phyloP scores from a whole-genome alignment of 768 basidiomycete species.

The Leucogyrophana mollusca region DNA sequence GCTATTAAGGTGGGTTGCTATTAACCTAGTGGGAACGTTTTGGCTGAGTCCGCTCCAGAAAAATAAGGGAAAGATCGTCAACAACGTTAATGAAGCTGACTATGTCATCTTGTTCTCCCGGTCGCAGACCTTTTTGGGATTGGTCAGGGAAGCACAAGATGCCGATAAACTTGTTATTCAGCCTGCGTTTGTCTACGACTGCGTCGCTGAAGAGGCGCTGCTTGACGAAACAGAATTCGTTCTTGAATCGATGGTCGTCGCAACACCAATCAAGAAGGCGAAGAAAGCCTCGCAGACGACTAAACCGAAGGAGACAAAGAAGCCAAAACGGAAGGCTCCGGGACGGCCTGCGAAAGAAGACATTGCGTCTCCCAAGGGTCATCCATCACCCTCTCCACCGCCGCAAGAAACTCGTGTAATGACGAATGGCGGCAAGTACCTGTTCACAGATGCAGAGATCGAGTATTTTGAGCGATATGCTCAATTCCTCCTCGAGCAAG shows the following conservation, averaged over 20 bases:
- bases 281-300: slow-evolving; percentile 3
- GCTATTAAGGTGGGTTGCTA: slow-evolving; percentile 55
- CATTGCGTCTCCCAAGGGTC: slow-evolving; percentile 3
- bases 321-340: background rate
- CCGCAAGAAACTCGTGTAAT: slow-evolving; percentile 28
- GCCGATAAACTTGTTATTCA: slow-evolving; percentile 47
- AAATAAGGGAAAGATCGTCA: slow-evolving; percentile 62
- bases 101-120: slow-evolving; percentile 56
- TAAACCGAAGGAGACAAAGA: slow-evolving; percentile 9
- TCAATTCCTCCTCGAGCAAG: slow-evolving; percentile 43
- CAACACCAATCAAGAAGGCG: slow-evolving; percentile 2
- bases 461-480: slow-evolving; percentile 47
- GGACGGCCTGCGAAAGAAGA: slow-evolving; percentile 2
- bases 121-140: slow-evolving; percentile 49
- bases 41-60: slow-evolving; percentile 41
- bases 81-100: slow-evolving; percentile 54
- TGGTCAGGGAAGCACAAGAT: slow-evolving; percentile 35
- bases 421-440: slow-evolving; percentile 31
- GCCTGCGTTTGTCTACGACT: slow-evolving; percentile 53
- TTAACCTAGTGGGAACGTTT: background rate
- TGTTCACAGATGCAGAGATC: slow-evolving; percentile 51
- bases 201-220: slow-evolving; percentile 40
- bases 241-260: no score
- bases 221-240: slow-evolving; percentile 46
- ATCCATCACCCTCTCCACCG: slow-evolving; percentile 48